Conservation (phyloP, 495 filamentous ascomycete genomes). For the Penicillium manginii region DNA sequence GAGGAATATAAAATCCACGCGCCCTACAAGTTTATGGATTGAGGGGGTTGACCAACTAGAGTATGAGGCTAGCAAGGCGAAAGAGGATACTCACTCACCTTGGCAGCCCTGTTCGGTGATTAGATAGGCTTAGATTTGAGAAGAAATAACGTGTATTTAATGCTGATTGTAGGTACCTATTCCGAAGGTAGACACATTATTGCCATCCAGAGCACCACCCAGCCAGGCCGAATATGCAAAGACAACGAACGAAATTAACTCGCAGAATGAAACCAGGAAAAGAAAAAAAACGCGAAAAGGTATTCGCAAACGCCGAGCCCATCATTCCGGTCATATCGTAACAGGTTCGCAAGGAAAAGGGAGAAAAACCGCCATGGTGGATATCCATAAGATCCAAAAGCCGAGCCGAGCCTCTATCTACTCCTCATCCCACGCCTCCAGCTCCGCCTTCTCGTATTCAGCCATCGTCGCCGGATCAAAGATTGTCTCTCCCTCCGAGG, state of each 20-base stretch:
- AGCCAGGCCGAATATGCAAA: background rate
- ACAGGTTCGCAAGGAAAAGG: constrained; percentile 9
- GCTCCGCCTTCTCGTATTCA: constrained; percentile 66
- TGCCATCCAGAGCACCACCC: background rate
- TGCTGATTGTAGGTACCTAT: background rate
- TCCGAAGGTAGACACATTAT: background rate
- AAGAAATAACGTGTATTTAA: background rate
- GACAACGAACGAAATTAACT: background rate
- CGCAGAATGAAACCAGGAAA: background rate
- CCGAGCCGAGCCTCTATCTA: constrained; percentile 22
- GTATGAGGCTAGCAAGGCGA: too few species aligned
- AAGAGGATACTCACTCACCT: too few species aligned
- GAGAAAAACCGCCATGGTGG: too few species aligned
- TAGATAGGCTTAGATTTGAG: background rate
- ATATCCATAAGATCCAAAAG: constrained; percentile 7
- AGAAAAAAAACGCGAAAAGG: constrained; percentile 3
- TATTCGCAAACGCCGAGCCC: constrained; percentile 25
- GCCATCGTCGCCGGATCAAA: constrained; percentile 64
- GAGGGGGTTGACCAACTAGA: too few species aligned
- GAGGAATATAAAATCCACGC: too few species aligned
- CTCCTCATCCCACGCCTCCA: constrained; percentile 75
- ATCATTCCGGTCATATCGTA: constrained; percentile 29
- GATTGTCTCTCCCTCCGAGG: constrained; percentile 59
- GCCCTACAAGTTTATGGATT: too few species aligned
- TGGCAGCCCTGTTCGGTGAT: too few species aligned